Base-by-base conservation (phyloP, 2,329 filamentous ascomycete species). In the Pestalotiopsis sp. region DNA sequence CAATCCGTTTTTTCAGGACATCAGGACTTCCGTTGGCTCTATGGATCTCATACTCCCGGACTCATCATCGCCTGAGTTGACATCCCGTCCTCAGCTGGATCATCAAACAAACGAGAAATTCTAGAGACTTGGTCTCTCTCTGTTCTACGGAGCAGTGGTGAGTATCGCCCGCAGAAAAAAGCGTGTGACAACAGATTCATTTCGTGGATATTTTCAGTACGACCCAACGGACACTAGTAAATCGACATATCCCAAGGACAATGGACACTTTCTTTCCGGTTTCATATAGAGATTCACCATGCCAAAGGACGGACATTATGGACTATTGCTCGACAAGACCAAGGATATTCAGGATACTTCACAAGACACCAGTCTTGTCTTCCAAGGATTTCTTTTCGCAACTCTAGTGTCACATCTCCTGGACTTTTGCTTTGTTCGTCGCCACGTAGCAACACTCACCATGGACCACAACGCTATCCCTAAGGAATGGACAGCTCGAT, bases 151-250 rank as follows among this genome's bases (percentile, higher is more conserved):
- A 61, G 24, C 22, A 35, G 10, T 61, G 71, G 81, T 82, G 70
- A 82, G 80, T 82, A 81, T 80, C 71, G 75, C 77, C 79, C 78
- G 72, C 70, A 57, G 69, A 68, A 70, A 71, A 22, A 22, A 64
- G 52, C 59, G 26, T 67, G 71, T 76, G 73, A 75, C 72, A 70
- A 63, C 74, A 74, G 70, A 67, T 71, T 64, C 20, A 26, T 6
- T 52, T 6, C 44, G 20, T 40, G 35, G 39, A 58, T 4, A 7
- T 39, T 35, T 35, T 35, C 13, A 44, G n/a, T 30, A 65, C 48
- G 26, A 60, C 55, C 63, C 65, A 66, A 66, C 24, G 65, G 65
- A 66, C 10, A 55, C 38, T 52, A 3, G 35, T 39, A 20, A 64
- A 48, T 52, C 39, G 26, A 64, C 44, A 64, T 2, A 9, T 22